Base-by-base conservation (phyloP, 805 yeast genomes). In the Candida ulmi region DNA sequence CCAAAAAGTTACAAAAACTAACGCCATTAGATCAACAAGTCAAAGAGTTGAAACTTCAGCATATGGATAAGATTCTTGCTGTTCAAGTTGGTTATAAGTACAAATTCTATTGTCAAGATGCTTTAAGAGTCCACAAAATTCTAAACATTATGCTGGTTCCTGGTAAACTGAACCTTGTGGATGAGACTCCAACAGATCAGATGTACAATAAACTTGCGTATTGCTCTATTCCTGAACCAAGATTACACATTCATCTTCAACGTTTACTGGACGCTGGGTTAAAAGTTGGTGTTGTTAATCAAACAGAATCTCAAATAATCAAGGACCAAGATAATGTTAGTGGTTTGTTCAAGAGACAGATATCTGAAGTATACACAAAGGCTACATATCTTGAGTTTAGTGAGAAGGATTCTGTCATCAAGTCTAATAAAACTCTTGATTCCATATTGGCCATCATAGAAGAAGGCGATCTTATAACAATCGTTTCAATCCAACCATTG, bases 61-160 rank as follows among this genome's bases (percentile, higher is more conserved):
- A 91, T 54, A 54, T 54, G 37, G 95, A 87, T 48, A 85, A 85
- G 38, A 49, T 93, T 2, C 64, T 93, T 8, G 80, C 93, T 0
- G 71, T 91, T 19, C 93, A 93, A 57, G 95, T 86, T 3, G 99
- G 99, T 0, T 93, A 91, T 63, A 88, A 88, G 59, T 93, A 79
- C 63, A 86, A 85, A 53, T 80, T 90, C 44, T 87, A 77, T 57
- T 96, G 95, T 1, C 72, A 79, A 39, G 97, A 91, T 61, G 97
- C 98, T 0, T 69, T 67, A 12, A 63, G 65, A 5, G 96, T 82
- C 0, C 72, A 95, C 11, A 63, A 69, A 35, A 69, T 82, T 11
- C 60, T 88, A 26, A 79, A 83, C 43, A 83, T 86, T 31, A 80
- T 79, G 77, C 66, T 83, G 17, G 68, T 86, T 1, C 83, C 84